Percentiles rank a stretch among this genome's conserved stretches.
These are phyloP conservation scores for Coemansia sp. DNA, from an alignment of 192 early-diverging fungal species.

Conservation along the genomic window DNA sequence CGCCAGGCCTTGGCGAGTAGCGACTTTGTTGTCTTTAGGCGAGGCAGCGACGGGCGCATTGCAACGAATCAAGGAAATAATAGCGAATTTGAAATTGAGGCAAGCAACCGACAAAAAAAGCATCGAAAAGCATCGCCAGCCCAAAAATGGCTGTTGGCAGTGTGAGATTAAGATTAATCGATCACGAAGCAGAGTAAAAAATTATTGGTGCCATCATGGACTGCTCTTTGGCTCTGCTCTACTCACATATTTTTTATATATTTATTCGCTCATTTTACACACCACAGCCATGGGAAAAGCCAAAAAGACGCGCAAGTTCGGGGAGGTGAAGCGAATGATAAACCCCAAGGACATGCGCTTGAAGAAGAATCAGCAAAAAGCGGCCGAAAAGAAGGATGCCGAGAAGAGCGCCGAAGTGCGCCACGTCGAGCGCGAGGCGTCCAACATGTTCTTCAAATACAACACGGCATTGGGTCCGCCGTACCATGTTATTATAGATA, in stretches of 20 bases:
- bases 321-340: constrained; percentile 88
- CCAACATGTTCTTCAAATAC: constrained; percentile 89
- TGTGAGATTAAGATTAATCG: background rate
- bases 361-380: constrained; percentile 58
- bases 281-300: constrained; percentile 70
- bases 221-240: background rate
- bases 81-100: background rate
- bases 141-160: too few species aligned
- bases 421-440: constrained; percentile 36
- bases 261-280: background rate
- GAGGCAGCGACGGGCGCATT: constrained; percentile 28
- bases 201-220: background rate
- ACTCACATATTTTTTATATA: background rate
- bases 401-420: constrained; percentile 4
- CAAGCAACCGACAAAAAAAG: background rate
- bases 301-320: constrained; percentile 92
- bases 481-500: constrained; percentile 94
- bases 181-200: background rate
- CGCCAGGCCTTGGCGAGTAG: constrained; percentile 42
- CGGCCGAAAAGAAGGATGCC: constrained; percentile 4
- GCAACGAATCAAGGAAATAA: background rate
- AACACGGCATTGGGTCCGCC: constrained; percentile 94
- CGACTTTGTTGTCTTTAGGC: constrained; percentile 25
- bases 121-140: background rate
- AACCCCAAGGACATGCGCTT: constrained; percentile 87